Evolutionary conservation across 305 asterid genomes (phyloP).

Genomic region (Fraxinus floribunda): DNA sequence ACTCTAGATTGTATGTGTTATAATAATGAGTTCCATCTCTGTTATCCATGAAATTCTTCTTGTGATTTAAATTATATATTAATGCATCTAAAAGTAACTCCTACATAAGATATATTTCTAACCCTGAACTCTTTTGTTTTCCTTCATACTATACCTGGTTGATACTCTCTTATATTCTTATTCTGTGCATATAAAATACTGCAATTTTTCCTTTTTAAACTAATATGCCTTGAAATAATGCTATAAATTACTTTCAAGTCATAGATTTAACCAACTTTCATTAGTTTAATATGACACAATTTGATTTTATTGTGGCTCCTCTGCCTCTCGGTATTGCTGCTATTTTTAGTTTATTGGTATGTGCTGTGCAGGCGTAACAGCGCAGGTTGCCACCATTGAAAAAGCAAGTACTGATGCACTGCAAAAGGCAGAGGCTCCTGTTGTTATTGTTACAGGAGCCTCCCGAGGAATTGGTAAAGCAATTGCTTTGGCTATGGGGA

Average conservation of each 20-base stretch:
- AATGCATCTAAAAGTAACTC: not conserved
- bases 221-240: not conserved
- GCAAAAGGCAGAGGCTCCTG: slow-evolving; percentile 71
- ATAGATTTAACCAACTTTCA: not conserved
- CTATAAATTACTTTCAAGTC: not conserved
- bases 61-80: not conserved
- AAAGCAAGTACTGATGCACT: slow-evolving; percentile 44
- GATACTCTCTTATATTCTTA: not conserved
- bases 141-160: not conserved
- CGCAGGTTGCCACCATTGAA: slow-evolving; percentile 69
- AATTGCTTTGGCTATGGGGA: slow-evolving; percentile 84
- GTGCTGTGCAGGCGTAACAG: slow-evolving; percentile 58
- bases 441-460: slow-evolving; percentile 87
- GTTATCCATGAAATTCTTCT: not conserved
- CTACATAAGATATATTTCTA: not conserved
- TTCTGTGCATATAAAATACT: not conserved
- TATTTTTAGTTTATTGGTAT: slow-evolving; percentile 12
- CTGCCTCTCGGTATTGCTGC: not conserved
- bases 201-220: not conserved
- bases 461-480: slow-evolving; percentile 97
- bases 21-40: not conserved
- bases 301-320: not conserved
- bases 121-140: not conserved
- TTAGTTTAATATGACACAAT: not conserved
- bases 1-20: not conserved